Evolutionary conservation across 768 basidiomycete genomes (phyloP).

Genomic region (Amanita inopinata): DNA sequence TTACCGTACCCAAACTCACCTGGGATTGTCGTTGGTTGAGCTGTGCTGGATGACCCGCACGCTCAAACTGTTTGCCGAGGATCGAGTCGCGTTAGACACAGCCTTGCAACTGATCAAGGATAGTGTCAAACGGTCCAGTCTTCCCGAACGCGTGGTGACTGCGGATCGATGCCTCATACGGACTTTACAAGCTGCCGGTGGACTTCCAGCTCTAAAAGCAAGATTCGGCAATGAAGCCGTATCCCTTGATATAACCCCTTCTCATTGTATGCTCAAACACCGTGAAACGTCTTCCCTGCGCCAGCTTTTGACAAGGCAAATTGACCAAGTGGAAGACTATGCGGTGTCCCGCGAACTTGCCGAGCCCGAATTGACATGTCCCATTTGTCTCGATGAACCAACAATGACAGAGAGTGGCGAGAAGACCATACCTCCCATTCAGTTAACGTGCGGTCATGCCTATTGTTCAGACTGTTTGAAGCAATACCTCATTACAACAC

Average conservation of each 20-base stretch:
- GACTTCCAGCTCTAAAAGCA: background rate
- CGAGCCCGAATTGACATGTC: conserved; percentile 1
- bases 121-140: background rate
- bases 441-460: conserved; percentile 1
- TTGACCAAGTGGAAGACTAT: background rate
- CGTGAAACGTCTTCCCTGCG: background rate
- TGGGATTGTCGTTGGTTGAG: conserved; percentile 1
- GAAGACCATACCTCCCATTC: conserved; percentile 1
- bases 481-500: conserved; percentile 4
- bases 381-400: conserved; percentile 8
- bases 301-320: background rate
- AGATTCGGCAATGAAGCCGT: conserved; percentile 1
- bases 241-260: background rate
- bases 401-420: too few species aligned
- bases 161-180: conserved; percentile 2
- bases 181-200: conserved; percentile 3
- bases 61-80: conserved; percentile 4
- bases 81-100: background rate
- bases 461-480: conserved; percentile 3
- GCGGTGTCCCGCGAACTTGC: background rate
- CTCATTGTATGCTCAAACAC: conserved; percentile 2
- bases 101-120: background rate
- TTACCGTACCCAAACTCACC: background rate
- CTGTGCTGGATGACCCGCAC: conserved; percentile 5
- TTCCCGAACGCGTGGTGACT: background rate